Evolutionary conservation across 345 rosid genomes (phyloP).

Genomic region (Turnera subulata): DNA sequence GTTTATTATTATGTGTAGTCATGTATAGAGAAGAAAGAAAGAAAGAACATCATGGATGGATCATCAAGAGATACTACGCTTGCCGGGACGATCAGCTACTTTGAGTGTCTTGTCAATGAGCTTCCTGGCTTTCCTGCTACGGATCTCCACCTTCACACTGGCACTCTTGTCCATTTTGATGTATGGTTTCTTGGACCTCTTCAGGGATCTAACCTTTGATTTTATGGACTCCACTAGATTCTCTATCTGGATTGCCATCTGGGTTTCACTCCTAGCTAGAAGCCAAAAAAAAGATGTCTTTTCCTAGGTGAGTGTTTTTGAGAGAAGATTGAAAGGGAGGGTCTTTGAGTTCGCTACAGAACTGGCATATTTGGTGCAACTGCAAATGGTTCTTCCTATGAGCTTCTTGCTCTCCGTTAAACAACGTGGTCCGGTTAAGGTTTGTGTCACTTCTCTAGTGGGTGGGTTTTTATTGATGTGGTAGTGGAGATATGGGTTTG

Average conservation of each 20-base stretch:
- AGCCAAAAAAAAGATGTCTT: not conserved
- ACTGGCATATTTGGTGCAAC: no score
- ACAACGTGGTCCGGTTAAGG: not conserved
- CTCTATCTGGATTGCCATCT: conserved; percentile 72
- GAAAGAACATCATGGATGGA: not conserved
- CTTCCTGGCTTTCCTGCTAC: conserved; percentile 75
- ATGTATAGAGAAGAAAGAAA: not conserved
- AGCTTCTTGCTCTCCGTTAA: not conserved
- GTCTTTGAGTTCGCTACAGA: no score
- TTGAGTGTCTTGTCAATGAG: conserved; percentile 78
- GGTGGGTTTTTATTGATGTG: not conserved
- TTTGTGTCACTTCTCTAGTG: not conserved
- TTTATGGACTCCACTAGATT: conserved; percentile 75
- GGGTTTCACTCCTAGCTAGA: not conserved
- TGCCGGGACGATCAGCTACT: conserved; percentile 74
- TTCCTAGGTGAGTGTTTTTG: not conserved
- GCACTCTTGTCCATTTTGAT: conserved; percentile 86
- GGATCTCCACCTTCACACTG: conserved; percentile 90
- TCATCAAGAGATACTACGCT: conserved; percentile 38
- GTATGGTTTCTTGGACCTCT: conserved; percentile 65
- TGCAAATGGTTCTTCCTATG: no score
- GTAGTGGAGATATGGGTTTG: not conserved
- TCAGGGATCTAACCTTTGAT: conserved; percentile 66
- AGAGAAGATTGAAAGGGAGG: not conserved
- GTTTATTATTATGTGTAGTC: no score